phyloP scores from a whole-genome alignment of 2,329 filamentous ascomycete genomes.

The Botrytis aclada region DNA sequence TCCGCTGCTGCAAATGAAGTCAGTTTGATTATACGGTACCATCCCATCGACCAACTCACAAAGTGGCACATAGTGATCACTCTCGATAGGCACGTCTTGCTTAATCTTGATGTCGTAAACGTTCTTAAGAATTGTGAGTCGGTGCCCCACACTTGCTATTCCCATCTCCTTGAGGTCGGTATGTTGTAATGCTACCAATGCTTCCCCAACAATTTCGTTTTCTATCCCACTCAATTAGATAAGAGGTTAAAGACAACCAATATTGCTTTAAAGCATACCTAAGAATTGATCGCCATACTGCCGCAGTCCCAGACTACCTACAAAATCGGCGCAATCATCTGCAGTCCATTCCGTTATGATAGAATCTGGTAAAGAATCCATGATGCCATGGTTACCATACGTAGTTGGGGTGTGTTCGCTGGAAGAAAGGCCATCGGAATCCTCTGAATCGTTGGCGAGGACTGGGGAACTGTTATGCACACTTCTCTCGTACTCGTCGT shows the following conservation, averaged over 20 bases:
- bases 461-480: constrained; percentile 65
- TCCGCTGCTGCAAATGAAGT: constrained; percentile 68
- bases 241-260: not conserved
- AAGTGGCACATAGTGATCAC: constrained; percentile 88
- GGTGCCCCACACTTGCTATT: constrained; percentile 86
- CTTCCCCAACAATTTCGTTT: constrained; percentile 91
- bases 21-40: not conserved
- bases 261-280: constrained; percentile 52
- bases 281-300: constrained; percentile 83
- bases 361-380: constrained; percentile 67
- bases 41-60: constrained; percentile 57
- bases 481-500: constrained; percentile 79
- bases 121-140: constrained; percentile 89
- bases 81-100: constrained; percentile 85
- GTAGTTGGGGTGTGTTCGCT: constrained; percentile 76
- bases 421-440: constrained; percentile 65
- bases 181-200: constrained; percentile 81
- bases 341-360: constrained; percentile 77
- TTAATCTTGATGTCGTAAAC: constrained; percentile 96
- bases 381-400: constrained; percentile 63
- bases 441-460: constrained; percentile 63
- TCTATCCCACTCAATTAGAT: constrained; percentile 52
- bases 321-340: constrained; percentile 87
- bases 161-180: constrained; percentile 96
- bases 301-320: constrained; percentile 72